phyloP scores from a whole-genome alignment of 768 basidiomycete species.

The Tubosaeta brunneosetosa region DNA sequence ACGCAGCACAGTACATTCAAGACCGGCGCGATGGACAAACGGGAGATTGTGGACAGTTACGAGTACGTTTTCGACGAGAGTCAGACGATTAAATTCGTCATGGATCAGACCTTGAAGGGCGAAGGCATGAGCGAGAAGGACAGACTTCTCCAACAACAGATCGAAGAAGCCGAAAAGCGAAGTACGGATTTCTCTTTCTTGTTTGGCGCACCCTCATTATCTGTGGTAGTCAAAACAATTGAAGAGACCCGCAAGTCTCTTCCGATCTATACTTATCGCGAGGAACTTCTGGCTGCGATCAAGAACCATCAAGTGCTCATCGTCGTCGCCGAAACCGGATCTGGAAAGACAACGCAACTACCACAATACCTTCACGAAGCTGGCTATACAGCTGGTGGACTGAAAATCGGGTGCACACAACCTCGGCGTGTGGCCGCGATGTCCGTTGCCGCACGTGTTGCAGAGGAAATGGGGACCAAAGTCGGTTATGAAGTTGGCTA shows the following conservation, averaged over 20 bases:
- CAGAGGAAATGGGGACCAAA: slow-evolving; percentile 97
- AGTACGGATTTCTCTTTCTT: slow-evolving; percentile 44
- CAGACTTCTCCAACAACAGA: slow-evolving; percentile 76
- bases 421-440: slow-evolving; percentile 98
- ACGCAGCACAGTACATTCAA: slow-evolving; percentile 85
- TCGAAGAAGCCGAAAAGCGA: slow-evolving; percentile 87
- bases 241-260: slow-evolving; percentile 92
- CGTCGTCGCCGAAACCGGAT: slow-evolving; percentile 97
- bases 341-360: slow-evolving; percentile 97
- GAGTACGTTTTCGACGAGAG: slow-evolving; percentile 99
- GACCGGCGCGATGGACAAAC: slow-evolving; percentile 89
- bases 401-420: slow-evolving; percentile 88
- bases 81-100: slow-evolving; percentile 93
- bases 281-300: slow-evolving; percentile 85
- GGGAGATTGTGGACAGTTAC: slow-evolving; percentile 75
- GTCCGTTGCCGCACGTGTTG: slow-evolving; percentile 98
- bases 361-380: slow-evolving; percentile 99
- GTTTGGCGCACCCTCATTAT: not conserved
- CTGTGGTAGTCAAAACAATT: slow-evolving; percentile 67
- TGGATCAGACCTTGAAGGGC: slow-evolving; percentile 72
- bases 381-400: slow-evolving; percentile 83
- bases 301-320: slow-evolving; percentile 92
- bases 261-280: slow-evolving; percentile 87
- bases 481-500: slow-evolving; percentile 99
- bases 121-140: slow-evolving; percentile 75